phyloP scores from a whole-genome alignment of 192 early-diverging fungal species.

The Rhizophlyctis rosea region DNA sequence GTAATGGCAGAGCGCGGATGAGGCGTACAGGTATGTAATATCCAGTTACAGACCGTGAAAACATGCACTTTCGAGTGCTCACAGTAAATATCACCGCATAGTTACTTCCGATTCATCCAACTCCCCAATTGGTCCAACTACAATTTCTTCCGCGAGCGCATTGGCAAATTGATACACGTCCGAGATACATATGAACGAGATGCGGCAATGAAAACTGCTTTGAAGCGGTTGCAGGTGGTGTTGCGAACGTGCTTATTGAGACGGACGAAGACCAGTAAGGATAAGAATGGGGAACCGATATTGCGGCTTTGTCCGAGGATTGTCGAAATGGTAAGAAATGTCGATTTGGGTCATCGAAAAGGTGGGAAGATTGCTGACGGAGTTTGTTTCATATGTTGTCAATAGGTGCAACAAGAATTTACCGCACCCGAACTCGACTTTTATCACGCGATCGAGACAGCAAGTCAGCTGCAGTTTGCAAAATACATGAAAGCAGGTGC shows the following conservation, averaged over 20 bases:
- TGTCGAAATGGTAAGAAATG: not conserved
- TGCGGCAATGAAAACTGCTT: not conserved
- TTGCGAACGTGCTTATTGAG: slow-evolving; percentile 1
- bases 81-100: too few species aligned
- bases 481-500: slow-evolving; percentile 19
- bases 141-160: not conserved
- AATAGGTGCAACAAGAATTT: not conserved
- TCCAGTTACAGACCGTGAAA: too few species aligned
- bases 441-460: not conserved
- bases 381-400: not conserved
- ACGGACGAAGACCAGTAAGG: not conserved
- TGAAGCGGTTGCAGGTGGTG: not conserved
- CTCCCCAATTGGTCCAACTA: not conserved
- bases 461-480: slow-evolving; percentile 31
- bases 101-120: not conserved
- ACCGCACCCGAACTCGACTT: not conserved
- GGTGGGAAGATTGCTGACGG: not conserved
- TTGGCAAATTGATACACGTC: not conserved
- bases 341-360: too few species aligned
- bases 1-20: not conserved
- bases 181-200: not conserved
- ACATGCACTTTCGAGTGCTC: too few species aligned
- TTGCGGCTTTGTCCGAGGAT: not conserved
- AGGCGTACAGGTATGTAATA: not conserved
- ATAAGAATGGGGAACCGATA: slow-evolving; percentile 1